Evolutionary conservation across 192 early-diverging fungal genomes (phyloP), one percentile per base, ranked within the genome.

Genomic region (Entophlyctis luteolus): DNA sequence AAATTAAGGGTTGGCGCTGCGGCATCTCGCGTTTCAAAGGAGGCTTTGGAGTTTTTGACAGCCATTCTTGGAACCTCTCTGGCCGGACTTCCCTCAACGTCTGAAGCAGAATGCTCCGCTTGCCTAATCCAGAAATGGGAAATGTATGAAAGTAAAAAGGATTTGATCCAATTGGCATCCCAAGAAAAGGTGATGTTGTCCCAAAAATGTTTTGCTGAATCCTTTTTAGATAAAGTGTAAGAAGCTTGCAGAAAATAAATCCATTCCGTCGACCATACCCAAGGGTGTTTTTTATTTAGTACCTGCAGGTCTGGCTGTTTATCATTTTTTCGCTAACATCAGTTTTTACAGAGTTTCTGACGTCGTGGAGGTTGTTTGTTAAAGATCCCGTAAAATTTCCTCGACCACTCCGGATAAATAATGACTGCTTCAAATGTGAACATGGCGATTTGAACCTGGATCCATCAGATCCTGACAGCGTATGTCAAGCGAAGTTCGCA

Each of bases 11-110:
- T n/a, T n/a, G n/a, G n/a, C n/a, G n/a, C n/a, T n/a, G n/a, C n/a
- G n/a, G n/a, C n/a, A n/a, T n/a, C n/a, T n/a, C n/a, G n/a, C n/a
- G n/a, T n/a, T n/a, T n/a, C n/a, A n/a, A n/a, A n/a, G n/a, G 47
- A 63, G 60, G 60, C 42, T 34, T 63, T 63, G 3, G 47, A n/a
- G 6, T 12, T 63, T 32, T 49, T 63, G 46, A 63, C 18, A 63
- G 1, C 14, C 5, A 33, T 49, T 14, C 31, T 63, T n/a, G 12
- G 29, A 4, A 37, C 48, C 48, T 18, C 28, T 18, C 31, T 63
- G 22, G 60, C 4, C 10, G 14, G 12, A n/a, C 31, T 63, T 14
- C 48, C 48, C 1, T 10, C 5, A 49, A 49, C 16, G 10, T 6
- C 3, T n/a, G 47, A 12, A 14, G 60, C 48, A 2, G 38, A 14